Conservation (phyloP, 495 filamentous ascomycete species). For the Chaetomium fimeti region DNA sequence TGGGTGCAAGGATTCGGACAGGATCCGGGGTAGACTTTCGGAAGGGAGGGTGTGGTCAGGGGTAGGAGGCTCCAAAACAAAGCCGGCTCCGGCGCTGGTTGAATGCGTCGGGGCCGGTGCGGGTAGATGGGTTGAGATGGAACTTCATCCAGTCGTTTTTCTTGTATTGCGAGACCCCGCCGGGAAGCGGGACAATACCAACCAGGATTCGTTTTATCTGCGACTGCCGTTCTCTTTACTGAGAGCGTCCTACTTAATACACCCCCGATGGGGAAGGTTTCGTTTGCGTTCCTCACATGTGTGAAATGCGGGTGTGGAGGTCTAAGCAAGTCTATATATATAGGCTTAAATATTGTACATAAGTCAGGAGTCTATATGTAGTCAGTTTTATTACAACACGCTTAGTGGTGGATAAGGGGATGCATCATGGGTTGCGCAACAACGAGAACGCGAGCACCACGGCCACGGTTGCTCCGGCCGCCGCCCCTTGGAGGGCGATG, state of each 20-base stretch:
- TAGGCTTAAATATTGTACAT: slow-evolving; percentile 3
- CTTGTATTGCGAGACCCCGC: slow-evolving; percentile 9
- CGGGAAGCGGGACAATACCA: slow-evolving; percentile 3
- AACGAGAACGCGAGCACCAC: slow-evolving; percentile 58
- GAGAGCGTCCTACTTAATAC: neutral
- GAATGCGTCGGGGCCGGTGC: neutral
- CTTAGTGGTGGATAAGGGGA: neutral
- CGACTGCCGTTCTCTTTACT: neutral
- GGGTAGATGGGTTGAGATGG: neutral
- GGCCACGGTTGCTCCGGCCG: slow-evolving; percentile 65
- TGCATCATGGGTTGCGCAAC: slow-evolving; percentile 40
- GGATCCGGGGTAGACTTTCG: neutral
- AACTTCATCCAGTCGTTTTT: slow-evolving; percentile 3
- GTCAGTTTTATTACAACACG: neutral
- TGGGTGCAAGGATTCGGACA: neutral
- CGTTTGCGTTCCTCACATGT: neutral
- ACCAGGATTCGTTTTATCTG: neutral
- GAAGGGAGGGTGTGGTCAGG: neutral
- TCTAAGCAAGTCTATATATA: neutral
- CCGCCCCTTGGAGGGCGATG: slow-evolving; percentile 67
- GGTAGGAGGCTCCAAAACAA: neutral
- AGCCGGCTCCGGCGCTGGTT: neutral
- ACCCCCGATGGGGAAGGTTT: neutral
- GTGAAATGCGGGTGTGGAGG: neutral
- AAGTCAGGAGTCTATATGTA: slow-evolving; percentile 11